phyloP scores from a whole-genome alignment of 2,329 filamentous ascomycete genomes.

The Penicillium sp. region DNA sequence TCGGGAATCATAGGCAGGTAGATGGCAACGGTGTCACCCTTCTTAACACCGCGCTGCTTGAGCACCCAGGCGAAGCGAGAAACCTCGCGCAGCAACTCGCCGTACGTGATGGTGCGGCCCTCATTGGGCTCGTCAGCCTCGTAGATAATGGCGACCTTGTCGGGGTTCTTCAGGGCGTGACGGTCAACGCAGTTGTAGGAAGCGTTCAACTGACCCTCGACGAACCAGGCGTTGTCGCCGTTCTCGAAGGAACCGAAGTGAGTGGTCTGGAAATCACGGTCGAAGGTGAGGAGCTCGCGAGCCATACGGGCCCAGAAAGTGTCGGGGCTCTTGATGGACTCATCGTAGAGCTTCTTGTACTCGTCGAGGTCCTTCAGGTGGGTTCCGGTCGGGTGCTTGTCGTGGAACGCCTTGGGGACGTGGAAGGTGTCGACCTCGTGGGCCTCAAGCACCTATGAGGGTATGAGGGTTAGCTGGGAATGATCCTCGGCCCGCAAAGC shows the following conservation, averaged over 20 bases:
- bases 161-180: slow-evolving; percentile 91
- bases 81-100: slow-evolving; percentile 90
- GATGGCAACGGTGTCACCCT: slow-evolving; percentile 95
- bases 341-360: slow-evolving; percentile 69
- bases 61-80: slow-evolving; percentile 85
- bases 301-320: slow-evolving; percentile 89
- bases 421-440: slow-evolving; percentile 59
- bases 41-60: slow-evolving; percentile 94
- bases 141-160: slow-evolving; percentile 97
- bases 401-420: slow-evolving; percentile 62
- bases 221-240: slow-evolving; percentile 92
- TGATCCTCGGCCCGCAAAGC: neutral
- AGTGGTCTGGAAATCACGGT: slow-evolving; percentile 89
- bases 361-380: slow-evolving; percentile 66
- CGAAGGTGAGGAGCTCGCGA: slow-evolving; percentile 88
- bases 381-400: slow-evolving; percentile 66
- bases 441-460: slow-evolving; percentile 51
- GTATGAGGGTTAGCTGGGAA: slow-evolving; percentile 21
- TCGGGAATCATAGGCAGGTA: slow-evolving; percentile 99
- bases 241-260: slow-evolving; percentile 74
- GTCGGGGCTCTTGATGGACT: slow-evolving; percentile 88
- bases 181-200: slow-evolving; percentile 98
- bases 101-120: slow-evolving; percentile 89
- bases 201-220: slow-evolving; percentile 91
- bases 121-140: slow-evolving; percentile 90